Conservation (phyloP, 177 flowering plant genomes). For the Vitis hybrid region DNA sequence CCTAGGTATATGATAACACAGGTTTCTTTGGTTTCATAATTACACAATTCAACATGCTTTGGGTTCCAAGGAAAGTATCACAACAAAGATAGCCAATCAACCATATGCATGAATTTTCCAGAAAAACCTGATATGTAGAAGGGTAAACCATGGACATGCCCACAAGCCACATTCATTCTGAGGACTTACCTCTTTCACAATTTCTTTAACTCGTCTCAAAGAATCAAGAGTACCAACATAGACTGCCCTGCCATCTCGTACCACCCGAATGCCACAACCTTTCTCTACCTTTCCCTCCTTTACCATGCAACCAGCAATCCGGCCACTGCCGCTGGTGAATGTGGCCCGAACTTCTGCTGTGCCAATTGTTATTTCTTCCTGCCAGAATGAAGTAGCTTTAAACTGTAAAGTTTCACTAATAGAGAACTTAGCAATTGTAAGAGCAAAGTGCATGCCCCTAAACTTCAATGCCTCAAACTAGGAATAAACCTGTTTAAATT, state of each 20-base stretch:
- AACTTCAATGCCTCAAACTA: slow-evolving; percentile 3
- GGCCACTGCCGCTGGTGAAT: slow-evolving; percentile 95
- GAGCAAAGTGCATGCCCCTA: not conserved
- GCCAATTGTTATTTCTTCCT: slow-evolving; percentile 89
- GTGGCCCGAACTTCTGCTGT: slow-evolving; percentile 79
- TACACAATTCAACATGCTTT: too few species aligned
- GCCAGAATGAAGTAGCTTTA: slow-evolving; percentile 14
- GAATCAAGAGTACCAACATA: slow-evolving; percentile 71
- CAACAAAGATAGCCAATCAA: too few species aligned
- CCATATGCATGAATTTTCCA: not conserved
- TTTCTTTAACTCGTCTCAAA: slow-evolving; percentile 83
- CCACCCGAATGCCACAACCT: slow-evolving; percentile 73
- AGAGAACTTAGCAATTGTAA: slow-evolving; percentile 3
- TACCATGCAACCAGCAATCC: slow-evolving; percentile 97
- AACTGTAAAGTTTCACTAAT: slow-evolving; percentile 1
- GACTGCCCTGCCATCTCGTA: slow-evolving; percentile 61
- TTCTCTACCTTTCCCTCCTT: slow-evolving; percentile 78
- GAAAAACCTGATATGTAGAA: not conserved
- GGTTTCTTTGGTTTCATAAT: too few species aligned
- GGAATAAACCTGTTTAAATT: not conserved
- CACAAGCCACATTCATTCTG: not conserved
- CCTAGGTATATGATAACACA: too few species aligned
- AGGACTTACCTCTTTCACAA: slow-evolving; percentile 83
- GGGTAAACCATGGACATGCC: not conserved
- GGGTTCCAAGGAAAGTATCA: too few species aligned